Evolutionary conservation across 352 stramenopile genomes (phyloP).

Genomic region (Discostella stelligera): DNA sequence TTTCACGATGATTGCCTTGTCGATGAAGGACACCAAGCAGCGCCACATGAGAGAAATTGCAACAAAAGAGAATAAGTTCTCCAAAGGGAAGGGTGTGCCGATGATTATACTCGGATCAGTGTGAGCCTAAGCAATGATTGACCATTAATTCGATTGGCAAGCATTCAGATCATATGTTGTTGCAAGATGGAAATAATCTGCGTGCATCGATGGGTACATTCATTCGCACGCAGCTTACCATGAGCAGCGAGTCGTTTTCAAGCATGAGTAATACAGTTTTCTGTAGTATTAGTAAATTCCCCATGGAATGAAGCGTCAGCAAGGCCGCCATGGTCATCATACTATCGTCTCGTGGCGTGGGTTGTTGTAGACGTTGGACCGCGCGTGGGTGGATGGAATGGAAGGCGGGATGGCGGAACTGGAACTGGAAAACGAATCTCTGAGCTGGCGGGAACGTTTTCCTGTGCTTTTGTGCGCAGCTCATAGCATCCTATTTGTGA

Average conservation of each 20-base stretch:
- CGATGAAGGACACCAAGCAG: not conserved
- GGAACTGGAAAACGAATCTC: too few relatives aligned
- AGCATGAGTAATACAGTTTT: conserved; percentile 26
- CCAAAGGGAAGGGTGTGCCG: conserved; percentile 19
- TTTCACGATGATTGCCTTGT: not conserved
- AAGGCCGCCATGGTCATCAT: conserved; percentile 7
- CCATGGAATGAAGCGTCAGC: conserved; percentile 24
- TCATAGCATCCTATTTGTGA: too few relatives aligned
- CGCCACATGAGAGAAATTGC: conserved; percentile 15
- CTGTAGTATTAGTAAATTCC: conserved; percentile 23
- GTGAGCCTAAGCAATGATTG: conserved; percentile 20
- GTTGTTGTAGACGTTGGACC: too few relatives aligned
- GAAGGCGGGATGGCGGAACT: too few relatives aligned
- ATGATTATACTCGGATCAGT: conserved; percentile 48
- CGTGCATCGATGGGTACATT: too few relatives aligned
- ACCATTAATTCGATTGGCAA: too few relatives aligned
- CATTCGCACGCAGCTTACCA: conserved; percentile 18
- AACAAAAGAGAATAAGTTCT: conserved; percentile 18
- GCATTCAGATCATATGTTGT: too few relatives aligned
- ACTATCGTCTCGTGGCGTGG: too few relatives aligned
- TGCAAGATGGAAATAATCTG: too few relatives aligned
- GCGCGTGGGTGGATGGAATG: too few relatives aligned
- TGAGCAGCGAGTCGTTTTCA: conserved; percentile 28
- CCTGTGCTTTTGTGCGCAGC: too few relatives aligned
- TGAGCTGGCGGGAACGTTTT: too few relatives aligned